Evolutionary conservation across 768 basidiomycete species (phyloP).

Genomic region (Termitomyces sp.): DNA sequence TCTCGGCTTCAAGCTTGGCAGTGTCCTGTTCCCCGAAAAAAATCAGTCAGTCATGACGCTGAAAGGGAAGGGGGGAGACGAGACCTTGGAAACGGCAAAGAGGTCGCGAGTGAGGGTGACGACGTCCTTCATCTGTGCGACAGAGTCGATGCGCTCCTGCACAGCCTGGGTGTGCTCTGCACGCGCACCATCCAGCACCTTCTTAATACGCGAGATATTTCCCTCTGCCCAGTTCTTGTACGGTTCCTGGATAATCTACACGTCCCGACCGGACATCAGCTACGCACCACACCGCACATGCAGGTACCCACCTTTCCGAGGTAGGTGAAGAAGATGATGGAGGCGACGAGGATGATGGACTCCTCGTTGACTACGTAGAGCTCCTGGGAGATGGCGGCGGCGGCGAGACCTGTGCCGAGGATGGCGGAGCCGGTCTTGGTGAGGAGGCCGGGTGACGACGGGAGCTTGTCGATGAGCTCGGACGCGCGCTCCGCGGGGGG

Average conservation of each 20-base stretch:
- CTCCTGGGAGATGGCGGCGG: conserved; percentile 94
- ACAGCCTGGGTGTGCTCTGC: conserved; percentile 91
- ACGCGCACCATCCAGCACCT: conserved; percentile 76
- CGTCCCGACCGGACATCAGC: background rate
- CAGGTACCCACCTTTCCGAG: conserved; percentile 64
- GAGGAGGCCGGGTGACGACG: conserved; percentile 80
- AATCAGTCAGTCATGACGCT: background rate
- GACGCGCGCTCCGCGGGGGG: conserved; percentile 85
- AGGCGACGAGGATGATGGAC: conserved; percentile 81
- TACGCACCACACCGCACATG: background rate
- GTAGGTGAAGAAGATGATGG: conserved; percentile 76
- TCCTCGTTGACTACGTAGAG: conserved; percentile 98
- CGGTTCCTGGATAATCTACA: conserved; percentile 73
- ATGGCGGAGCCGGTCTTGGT: conserved; percentile 94
- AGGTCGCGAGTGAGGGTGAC: conserved; percentile 86
- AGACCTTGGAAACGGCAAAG: conserved; percentile 87
- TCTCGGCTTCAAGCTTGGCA: conserved; percentile 81
- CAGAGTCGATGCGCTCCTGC: conserved; percentile 86
- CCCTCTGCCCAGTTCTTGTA: conserved; percentile 91
- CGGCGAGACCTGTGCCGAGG: conserved; percentile 83
- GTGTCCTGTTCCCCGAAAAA: conserved; percentile 61
- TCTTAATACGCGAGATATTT: conserved; percentile 80
- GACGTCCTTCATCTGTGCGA: conserved; percentile 94
- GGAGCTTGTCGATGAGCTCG: conserved; percentile 84
- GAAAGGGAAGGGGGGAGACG: conserved; percentile 10